Base-by-base conservation (phyloP, 108 stramenopile species). In the Cyclostephanos invisitatus region DNA sequence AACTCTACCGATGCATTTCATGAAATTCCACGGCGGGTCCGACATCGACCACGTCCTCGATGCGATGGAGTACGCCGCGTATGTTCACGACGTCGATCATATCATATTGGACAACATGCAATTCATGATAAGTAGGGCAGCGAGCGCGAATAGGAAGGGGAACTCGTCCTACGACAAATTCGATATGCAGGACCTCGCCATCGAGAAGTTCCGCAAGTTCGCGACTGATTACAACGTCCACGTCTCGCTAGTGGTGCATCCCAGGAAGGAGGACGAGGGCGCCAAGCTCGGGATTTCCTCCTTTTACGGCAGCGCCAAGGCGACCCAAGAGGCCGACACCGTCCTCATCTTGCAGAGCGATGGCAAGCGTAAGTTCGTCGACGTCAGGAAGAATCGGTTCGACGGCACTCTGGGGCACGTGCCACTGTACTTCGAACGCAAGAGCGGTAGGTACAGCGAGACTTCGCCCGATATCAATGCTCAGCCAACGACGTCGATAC, bases 281-380 rank as follows among this genome's bases (percentile, higher is more conserved):
- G 59, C 80, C 46, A 78, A 81, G 46, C 75, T 99, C 36, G 82
- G 86, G 47, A 93, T 98, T 10, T 85, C 84, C 7, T 91, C 89
- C 25, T 84, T 99, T 51, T 98, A 85, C 56, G 99, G 99, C 60
- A 86, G 92, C 40, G 98, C 97, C 61, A 99, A 99, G 84, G 97
- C 97, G 14, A 97, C 99, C 12, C 99, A 99, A 85, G 99, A 99
- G 80, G 98, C 97, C n/a, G 99, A 99, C 72, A 96, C 89, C 17
- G 98, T 99, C 21, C 57, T 98, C 46, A 98, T 99, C 54, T 74
- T 99, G 67, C 99, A 99, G 82, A 85, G 82, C 44, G 95, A 91
- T 65, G 82, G 81, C 32, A 82, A 78, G 25, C 68, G 86, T 51
- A 98, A 98, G 86, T 91, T 75, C 51, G 40, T 99, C 11, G 99